Conservation (phyloP, 2,329 filamentous ascomycete species). For the Aspergillus fructus region DNA sequence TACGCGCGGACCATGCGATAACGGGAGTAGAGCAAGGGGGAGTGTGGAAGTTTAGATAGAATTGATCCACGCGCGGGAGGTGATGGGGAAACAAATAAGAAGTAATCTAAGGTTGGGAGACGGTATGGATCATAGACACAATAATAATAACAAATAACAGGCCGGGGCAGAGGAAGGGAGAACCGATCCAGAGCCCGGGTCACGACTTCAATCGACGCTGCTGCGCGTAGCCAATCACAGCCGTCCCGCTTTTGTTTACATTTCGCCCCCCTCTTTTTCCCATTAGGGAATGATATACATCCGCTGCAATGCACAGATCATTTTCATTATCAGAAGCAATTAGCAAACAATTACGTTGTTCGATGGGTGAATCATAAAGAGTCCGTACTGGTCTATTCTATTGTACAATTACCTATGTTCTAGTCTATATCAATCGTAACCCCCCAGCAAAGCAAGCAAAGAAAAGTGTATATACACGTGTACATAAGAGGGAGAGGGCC, state of each 20-base stretch:
- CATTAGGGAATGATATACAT: not conserved
- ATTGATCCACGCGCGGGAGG: not conserved
- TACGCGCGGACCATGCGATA: conserved; percentile 45
- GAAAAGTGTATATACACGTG: conserved; percentile 12
- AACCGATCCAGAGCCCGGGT: not conserved
- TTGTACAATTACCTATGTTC: conserved; percentile 10
- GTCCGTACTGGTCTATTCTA: not conserved
- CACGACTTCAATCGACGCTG: not conserved
- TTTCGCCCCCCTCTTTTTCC: conserved; percentile 12
- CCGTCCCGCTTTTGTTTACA: conserved; percentile 22
- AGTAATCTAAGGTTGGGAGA: not conserved
- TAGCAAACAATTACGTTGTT: too few relatives aligned
- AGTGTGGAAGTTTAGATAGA: conserved; percentile 1
- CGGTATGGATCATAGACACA: not conserved
- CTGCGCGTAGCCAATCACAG: conserved; percentile 10
- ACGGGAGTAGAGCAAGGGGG: conserved; percentile 14
- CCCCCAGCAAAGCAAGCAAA: not conserved
- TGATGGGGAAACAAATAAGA: conserved; percentile 5
- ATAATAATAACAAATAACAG: conserved; percentile 10
- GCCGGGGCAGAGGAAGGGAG: conserved; percentile 17
- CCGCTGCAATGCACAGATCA: not conserved
- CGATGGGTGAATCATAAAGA: too few relatives aligned
- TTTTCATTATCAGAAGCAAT: too few relatives aligned
- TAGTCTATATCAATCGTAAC: conserved; percentile 6
- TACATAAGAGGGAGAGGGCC: not conserved